A percentile compares a stretch with the other conserved stretches of the same genome.
Evolutionary conservation across 2,329 filamentous ascomycete genomes (phyloP).

Genomic region (Cladosporium austrohemisphaericum): DNA sequence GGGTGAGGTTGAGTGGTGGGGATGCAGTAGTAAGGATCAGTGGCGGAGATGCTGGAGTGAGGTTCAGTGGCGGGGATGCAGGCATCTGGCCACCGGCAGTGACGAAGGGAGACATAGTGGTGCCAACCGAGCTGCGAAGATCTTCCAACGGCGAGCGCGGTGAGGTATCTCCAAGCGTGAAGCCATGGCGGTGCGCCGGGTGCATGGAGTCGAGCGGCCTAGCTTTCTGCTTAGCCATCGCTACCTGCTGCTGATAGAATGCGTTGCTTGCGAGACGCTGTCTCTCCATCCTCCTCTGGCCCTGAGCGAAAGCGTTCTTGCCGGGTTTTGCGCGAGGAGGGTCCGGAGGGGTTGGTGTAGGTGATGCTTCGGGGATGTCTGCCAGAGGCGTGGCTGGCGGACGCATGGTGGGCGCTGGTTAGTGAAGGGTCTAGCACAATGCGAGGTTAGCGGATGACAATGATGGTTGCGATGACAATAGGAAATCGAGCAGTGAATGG

Average conservation of each 20-base stretch:
- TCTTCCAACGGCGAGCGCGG: not conserved
- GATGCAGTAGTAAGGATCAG: no score
- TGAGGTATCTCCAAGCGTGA: slow-evolving; percentile 1
- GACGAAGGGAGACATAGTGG: slow-evolving; percentile 30
- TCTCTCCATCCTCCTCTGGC: slow-evolving; percentile 19
- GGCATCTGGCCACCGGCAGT: slow-evolving; percentile 18
- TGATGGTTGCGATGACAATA: not conserved
- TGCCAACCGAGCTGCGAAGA: slow-evolving; percentile 19
- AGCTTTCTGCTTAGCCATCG: slow-evolving; percentile 17
- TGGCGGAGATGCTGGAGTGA: slow-evolving; percentile 26
- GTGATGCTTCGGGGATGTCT: slow-evolving; percentile 17
- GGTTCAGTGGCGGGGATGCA: slow-evolving; percentile 21
- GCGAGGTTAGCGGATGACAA: not conserved
- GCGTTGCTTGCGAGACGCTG: slow-evolving; percentile 32
- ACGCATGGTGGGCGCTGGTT: not conserved
- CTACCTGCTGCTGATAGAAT: slow-evolving; percentile 31
- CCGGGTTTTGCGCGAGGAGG: slow-evolving; percentile 17
- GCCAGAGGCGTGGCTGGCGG: slow-evolving; percentile 1
- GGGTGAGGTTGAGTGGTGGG: slow-evolving; percentile 25
- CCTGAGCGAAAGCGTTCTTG: slow-evolving; percentile 30
- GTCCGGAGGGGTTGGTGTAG: not conserved
- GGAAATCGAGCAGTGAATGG: no score
- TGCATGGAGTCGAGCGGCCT: slow-evolving; percentile 25
- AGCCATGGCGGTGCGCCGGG: slow-evolving; percentile 23
- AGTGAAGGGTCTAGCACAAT: not conserved